These are phyloP conservation scores for Orbilia ellipsospora DNA, from an alignment of 2,329 filamentous ascomycete species.

Conservation along the genomic window DNA sequence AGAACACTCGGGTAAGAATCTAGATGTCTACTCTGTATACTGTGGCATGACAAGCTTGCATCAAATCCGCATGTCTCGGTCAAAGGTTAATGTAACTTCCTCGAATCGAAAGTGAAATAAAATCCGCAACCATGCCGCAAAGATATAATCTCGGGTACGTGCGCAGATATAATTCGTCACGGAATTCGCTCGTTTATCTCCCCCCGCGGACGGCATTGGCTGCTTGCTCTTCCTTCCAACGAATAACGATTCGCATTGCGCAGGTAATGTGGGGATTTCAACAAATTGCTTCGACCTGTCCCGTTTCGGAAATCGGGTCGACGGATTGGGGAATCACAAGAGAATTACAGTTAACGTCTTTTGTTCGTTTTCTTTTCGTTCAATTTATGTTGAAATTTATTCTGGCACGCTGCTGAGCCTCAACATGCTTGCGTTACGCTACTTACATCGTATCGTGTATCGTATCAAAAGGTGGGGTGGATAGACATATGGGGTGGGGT, in stretches of 20 bases:
- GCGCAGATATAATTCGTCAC: constrained; percentile 49
- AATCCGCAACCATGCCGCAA: constrained; percentile 11
- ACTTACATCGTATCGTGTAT: not conserved
- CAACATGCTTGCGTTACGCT: too few species aligned
- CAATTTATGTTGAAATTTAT: not conserved
- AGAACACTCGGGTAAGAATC: too few species aligned
- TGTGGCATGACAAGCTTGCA: constrained; percentile 37
- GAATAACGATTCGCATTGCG: not conserved
- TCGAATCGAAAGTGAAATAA: not conserved
- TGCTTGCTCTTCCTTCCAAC: too few species aligned
- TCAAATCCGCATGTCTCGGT: not conserved
- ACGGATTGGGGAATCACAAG: constrained; percentile 19
- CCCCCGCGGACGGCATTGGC: too few species aligned
- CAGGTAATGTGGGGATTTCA: not conserved
- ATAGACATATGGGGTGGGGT: not conserved
- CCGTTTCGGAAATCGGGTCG: constrained; percentile 6
- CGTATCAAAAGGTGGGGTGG: not conserved
- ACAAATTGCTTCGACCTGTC: constrained; percentile 6
- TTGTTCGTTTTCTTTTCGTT: not conserved
- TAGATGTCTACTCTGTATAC: not conserved
- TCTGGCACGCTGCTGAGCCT: constrained; percentile 4
- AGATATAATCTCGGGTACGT: constrained; percentile 28
- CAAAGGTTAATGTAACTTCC: too few species aligned
- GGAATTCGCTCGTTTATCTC: too few species aligned
- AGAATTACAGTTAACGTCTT: not conserved